A percentile compares a stretch with the other conserved stretches of the same genome.
These are phyloP conservation scores for Pachysandra terminalis DNA, from an alignment of 164 flowering plant species.

Conservation along the genomic window DNA sequence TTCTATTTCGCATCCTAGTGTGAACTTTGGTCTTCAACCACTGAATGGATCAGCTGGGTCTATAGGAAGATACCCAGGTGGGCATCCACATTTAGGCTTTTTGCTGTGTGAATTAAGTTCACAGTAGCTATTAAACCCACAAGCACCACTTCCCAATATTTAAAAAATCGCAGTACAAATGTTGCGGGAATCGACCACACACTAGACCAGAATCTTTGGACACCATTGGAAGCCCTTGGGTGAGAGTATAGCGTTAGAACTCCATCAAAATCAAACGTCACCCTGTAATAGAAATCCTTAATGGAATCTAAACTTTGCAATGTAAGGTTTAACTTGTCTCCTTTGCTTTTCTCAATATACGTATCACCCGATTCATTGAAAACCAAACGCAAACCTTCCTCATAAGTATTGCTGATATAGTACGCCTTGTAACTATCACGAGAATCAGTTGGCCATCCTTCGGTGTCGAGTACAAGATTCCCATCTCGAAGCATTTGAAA, in stretches of 20 bases:
- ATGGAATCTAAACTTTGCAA: background rate
- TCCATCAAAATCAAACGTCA: slow-evolving; percentile 33
- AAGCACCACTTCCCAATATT: slow-evolving; percentile 21
- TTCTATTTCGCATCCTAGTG: slow-evolving; percentile 18
- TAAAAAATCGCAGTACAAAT: slow-evolving; percentile 19
- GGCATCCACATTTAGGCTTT: slow-evolving; percentile 37
- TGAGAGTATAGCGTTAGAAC: slow-evolving; percentile 18
- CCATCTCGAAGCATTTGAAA: slow-evolving; percentile 17
- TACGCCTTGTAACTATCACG: slow-evolving; percentile 10
- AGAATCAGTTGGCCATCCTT: background rate
- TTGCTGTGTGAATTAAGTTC: background rate
- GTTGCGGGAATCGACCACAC: slow-evolving; percentile 24
- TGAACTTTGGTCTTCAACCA: slow-evolving; percentile 30
- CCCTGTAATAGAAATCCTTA: slow-evolving; percentile 19
- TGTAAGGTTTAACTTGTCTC: background rate
- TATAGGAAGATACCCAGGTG: slow-evolving; percentile 22
- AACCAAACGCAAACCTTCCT: background rate
- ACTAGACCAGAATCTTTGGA: slow-evolving; percentile 15
- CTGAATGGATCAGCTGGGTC: slow-evolving; percentile 27
- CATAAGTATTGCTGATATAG: slow-evolving; percentile 4
- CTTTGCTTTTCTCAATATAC: slow-evolving; percentile 6
- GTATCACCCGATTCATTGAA: slow-evolving; percentile 9
- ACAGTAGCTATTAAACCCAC: slow-evolving; percentile 29
- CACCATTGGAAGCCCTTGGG: slow-evolving; percentile 3
- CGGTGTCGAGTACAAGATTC: slow-evolving; percentile 16